Conservation (phyloP, 345 rosid genomes). For the Pelargonium nanum region DNA sequence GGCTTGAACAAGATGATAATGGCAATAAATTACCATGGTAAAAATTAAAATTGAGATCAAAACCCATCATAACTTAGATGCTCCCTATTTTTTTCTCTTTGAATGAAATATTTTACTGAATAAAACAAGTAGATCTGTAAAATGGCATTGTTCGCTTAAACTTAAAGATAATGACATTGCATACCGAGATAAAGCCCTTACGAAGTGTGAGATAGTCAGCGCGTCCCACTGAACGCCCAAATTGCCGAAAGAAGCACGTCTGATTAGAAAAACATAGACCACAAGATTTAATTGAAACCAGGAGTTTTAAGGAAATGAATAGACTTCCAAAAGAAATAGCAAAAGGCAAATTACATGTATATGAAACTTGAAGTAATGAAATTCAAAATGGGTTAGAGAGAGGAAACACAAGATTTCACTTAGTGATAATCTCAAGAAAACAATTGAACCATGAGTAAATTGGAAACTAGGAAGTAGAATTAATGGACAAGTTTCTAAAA, state of each 20-base stretch:
- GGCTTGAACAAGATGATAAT: neutral
- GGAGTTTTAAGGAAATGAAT: too few relatives aligned
- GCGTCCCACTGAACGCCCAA: slow-evolving; percentile 77
- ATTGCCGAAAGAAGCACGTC: slow-evolving; percentile 90
- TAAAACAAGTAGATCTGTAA: neutral
- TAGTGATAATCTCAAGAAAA: too few relatives aligned
- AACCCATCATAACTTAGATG: neutral
- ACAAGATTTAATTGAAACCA: too few relatives aligned
- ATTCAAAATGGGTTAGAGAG: neutral
- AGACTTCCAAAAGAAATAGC: neutral
- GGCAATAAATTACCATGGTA: neutral
- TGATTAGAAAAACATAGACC: slow-evolving; percentile 22
- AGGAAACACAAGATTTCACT: neutral
- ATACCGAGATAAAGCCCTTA: slow-evolving; percentile 73
- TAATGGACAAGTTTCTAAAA: too few relatives aligned
- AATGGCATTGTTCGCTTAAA: neutral
- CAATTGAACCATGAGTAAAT: too few relatives aligned
- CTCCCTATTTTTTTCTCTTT: neutral
- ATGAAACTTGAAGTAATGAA: too few relatives aligned
- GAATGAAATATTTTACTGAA: neutral
- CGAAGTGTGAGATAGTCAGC: slow-evolving; percentile 83
- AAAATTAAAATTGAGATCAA: neutral
- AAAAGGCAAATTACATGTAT: too few relatives aligned
- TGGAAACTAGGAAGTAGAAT: too few relatives aligned
- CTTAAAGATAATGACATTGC: slow-evolving; percentile 13